Conservation (phyloP, 1,284 basidiomycete species). For the Amylostereum chailletii region DNA sequence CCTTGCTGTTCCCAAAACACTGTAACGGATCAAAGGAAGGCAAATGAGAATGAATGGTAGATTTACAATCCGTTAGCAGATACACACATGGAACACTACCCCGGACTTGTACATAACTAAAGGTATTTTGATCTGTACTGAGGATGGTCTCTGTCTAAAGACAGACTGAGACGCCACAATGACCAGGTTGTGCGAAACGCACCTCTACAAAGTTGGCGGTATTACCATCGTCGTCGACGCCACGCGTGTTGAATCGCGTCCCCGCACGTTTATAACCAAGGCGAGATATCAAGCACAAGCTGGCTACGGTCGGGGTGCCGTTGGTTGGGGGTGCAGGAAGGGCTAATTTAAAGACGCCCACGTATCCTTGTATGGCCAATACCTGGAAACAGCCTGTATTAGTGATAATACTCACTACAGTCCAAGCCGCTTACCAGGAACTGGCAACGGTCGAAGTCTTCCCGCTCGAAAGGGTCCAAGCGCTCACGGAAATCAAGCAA, state of each 20-base stretch:
- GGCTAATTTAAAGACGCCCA: slow-evolving; percentile 63
- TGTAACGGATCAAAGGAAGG: slow-evolving; percentile 20
- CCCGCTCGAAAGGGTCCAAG: slow-evolving; percentile 58
- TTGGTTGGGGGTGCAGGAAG: slow-evolving; percentile 67
- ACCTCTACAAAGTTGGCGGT: slow-evolving; percentile 97
- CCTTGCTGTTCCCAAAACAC: slow-evolving; percentile 99
- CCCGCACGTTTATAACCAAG: slow-evolving; percentile 94
- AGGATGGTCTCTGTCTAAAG: slow-evolving; percentile 84
- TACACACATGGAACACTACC: slow-evolving; percentile 86
- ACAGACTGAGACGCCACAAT: slow-evolving; percentile 10
- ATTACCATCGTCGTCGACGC: slow-evolving; percentile 96
- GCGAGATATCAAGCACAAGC: slow-evolving; percentile 76
- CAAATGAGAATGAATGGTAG: slow-evolving; percentile 10
- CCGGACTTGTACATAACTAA: slow-evolving; percentile 89
- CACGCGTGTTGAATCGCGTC: slow-evolving; percentile 94
- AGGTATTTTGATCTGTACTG: slow-evolving; percentile 73
- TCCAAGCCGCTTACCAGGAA: slow-evolving; percentile 27
- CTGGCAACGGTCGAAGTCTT: slow-evolving; percentile 67
- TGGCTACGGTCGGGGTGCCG: slow-evolving; percentile 56
- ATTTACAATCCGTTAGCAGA: slow-evolving; percentile 11
- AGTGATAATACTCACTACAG: slow-evolving; percentile 43
- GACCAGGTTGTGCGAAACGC: slow-evolving; percentile 16
- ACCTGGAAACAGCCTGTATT: slow-evolving; percentile 31
- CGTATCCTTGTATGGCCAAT: slow-evolving; percentile 92
- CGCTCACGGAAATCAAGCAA: slow-evolving; percentile 75